Percentiles rank a stretch among this genome's conserved stretches.
Evolutionary conservation across 148 eudicot genomes (phyloP).

Genomic region (Persicaria tinctoria): DNA sequence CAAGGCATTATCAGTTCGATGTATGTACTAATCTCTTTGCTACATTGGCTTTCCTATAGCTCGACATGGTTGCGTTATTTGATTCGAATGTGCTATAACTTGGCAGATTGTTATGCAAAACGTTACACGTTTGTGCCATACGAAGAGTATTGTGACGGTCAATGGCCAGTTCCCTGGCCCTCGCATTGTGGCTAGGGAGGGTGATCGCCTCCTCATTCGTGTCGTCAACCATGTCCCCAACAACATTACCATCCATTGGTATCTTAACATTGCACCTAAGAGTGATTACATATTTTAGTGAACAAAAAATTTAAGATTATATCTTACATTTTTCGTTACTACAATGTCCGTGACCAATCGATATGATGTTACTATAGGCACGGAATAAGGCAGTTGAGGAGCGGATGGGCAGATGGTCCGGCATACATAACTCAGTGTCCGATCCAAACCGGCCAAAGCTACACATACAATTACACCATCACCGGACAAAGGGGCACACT

Average conservation of each 20-base stretch:
- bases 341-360: background rate
- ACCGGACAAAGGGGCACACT: conserved; percentile 48
- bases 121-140: conserved; percentile 23
- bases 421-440: conserved; percentile 57
- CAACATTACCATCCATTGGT: conserved; percentile 34
- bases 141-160: conserved; percentile 23
- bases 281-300: background rate
- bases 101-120: conserved; percentile 18
- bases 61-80: background rate
- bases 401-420: conserved; percentile 69
- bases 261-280: background rate
- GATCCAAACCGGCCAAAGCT: conserved; percentile 51
- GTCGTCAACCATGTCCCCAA: conserved; percentile 22
- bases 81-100: background rate
- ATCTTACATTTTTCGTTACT: background rate
- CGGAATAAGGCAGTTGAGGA: conserved; percentile 37
- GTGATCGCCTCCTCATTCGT: conserved; percentile 20
- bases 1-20: conserved; percentile 17
- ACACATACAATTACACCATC: conserved; percentile 50
- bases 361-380: conserved; percentile 25
- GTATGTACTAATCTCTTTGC: conserved; percentile 8
- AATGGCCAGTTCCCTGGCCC: conserved; percentile 30
- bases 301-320: background rate
- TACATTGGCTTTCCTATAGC: background rate
- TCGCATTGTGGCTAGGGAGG: conserved; percentile 25